Percentiles rank a stretch among this genome's conserved stretches.
These are phyloP conservation scores for Castanea crenata DNA, from an alignment of 306 rosid genomes.

Conservation along the genomic window DNA sequence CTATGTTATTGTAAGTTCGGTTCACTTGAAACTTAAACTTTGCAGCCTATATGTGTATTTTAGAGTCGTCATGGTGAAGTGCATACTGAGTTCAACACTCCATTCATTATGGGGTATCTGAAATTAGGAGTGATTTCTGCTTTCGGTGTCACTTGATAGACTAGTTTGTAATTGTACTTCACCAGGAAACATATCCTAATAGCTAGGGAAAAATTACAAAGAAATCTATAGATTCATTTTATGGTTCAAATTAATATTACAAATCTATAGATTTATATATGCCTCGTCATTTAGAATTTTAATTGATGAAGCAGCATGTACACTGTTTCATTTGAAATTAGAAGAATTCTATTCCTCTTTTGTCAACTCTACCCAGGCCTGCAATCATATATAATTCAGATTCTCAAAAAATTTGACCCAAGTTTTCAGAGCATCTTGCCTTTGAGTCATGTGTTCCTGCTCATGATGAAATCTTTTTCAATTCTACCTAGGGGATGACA, in stretches of 20 bases:
- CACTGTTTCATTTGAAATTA: no score
- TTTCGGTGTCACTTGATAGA: neutral
- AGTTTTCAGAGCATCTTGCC: neutral
- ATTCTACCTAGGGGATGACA: conserved; percentile 66
- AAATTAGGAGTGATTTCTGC: neutral
- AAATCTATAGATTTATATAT: no score
- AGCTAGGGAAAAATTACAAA: neutral
- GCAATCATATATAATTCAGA: neutral
- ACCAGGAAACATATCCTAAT: neutral
- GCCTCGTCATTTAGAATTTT: no score
- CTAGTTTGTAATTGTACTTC: neutral
- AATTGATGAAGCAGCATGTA: no score
- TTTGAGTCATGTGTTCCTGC: neutral
- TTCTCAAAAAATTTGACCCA: neutral
- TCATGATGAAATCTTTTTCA: neutral
- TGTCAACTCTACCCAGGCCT: neutral
- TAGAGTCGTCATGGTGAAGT: neutral
- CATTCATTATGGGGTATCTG: neutral
- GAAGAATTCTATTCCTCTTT: neutral
- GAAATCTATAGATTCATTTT: neutral
- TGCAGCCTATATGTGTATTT: neutral
- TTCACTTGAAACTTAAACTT: neutral
- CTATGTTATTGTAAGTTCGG: conserved; percentile 57
- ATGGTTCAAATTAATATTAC: no score
- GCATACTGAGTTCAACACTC: neutral